These are phyloP conservation scores for Trichoderma lentiforme DNA, from an alignment of 2,329 filamentous ascomycete species.

Conservation along the genomic window DNA sequence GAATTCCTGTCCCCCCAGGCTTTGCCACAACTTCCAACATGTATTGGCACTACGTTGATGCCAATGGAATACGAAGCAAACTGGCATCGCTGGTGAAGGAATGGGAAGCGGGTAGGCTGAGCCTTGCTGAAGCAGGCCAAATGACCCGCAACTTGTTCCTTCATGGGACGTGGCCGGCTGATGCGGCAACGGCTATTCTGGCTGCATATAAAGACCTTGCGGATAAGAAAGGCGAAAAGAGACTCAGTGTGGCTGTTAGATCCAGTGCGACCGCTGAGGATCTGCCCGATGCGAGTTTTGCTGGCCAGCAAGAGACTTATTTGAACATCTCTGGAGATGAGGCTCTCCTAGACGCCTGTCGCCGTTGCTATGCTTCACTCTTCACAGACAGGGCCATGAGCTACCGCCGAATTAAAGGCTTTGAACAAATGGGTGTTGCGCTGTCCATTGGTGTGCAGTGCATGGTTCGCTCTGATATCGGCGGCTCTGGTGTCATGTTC, in stretches of 20 bases:
- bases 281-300: slow-evolving; percentile 38
- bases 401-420: slow-evolving; percentile 30
- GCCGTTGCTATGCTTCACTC: slow-evolving; percentile 37
- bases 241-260: slow-evolving; percentile 36
- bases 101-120: slow-evolving; percentile 30
- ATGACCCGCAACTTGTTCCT: slow-evolving; percentile 31
- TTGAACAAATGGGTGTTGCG: slow-evolving; percentile 28
- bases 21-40: slow-evolving; percentile 35
- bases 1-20: slow-evolving; percentile 33
- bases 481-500: slow-evolving; percentile 40
- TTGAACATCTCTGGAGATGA: slow-evolving; percentile 34
- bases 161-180: slow-evolving; percentile 30
- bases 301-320: slow-evolving; percentile 37
- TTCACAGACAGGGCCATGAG: slow-evolving; percentile 38
- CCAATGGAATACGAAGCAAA: slow-evolving; percentile 31
- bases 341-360: slow-evolving; percentile 33
- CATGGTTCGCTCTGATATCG: slow-evolving; percentile 34
- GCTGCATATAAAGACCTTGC: slow-evolving; percentile 30
- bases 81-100: slow-evolving; percentile 28
- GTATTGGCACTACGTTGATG: slow-evolving; percentile 34
- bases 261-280: slow-evolving; percentile 40
- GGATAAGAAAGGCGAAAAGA: slow-evolving; percentile 19
- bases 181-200: slow-evolving; percentile 29
- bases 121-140: slow-evolving; percentile 31
- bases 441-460: slow-evolving; percentile 31